Conservation (phyloP, 2,329 filamentous ascomycete species). For the Cercospora sesami region DNA sequence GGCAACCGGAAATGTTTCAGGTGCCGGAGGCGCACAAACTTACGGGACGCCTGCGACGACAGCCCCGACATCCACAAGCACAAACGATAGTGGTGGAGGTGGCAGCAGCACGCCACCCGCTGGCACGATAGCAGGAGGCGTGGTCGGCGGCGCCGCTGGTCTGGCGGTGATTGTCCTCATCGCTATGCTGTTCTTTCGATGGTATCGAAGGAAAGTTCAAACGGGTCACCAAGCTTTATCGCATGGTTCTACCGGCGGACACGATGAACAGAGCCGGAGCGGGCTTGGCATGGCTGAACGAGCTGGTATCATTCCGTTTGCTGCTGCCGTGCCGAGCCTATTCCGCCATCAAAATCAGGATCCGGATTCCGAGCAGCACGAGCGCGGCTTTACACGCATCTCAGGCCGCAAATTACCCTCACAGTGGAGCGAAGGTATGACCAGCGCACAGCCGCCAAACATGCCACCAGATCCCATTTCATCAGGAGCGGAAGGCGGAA, state of each 20-base stretch:
- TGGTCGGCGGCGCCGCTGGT: constrained; percentile 63
- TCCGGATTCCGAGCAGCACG: constrained; percentile 30
- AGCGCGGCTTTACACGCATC: constrained; percentile 50
- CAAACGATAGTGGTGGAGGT: constrained; percentile 8
- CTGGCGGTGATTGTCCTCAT: constrained; percentile 53
- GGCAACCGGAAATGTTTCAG: constrained; percentile 17
- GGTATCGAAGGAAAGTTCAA: constrained; percentile 46
- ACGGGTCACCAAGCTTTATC: constrained; percentile 32
- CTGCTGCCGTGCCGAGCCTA: constrained; percentile 41
- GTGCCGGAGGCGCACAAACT: constrained; percentile 9
- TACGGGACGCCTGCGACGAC: constrained; percentile 19
- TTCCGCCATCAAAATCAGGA: constrained; percentile 40
- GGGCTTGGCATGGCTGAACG: constrained; percentile 46
- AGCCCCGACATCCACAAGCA: constrained; percentile 17
- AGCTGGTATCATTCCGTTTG: constrained; percentile 41
- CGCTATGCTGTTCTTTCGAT: constrained; percentile 55
- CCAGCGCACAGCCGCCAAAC: constrained; percentile 32
- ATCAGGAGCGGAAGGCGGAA: not conserved
- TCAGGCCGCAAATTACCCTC: constrained; percentile 53
- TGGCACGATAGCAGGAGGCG: constrained; percentile 60
- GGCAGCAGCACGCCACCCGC: constrained; percentile 43
- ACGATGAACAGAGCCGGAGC: constrained; percentile 17
- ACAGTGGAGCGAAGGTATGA: constrained; percentile 52
- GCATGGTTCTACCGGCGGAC: constrained; percentile 24
- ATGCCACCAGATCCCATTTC: constrained; percentile 24